Conservation (phyloP, 2,329 filamentous ascomycete genomes). For the Penicillium fuscoglaucum region DNA sequence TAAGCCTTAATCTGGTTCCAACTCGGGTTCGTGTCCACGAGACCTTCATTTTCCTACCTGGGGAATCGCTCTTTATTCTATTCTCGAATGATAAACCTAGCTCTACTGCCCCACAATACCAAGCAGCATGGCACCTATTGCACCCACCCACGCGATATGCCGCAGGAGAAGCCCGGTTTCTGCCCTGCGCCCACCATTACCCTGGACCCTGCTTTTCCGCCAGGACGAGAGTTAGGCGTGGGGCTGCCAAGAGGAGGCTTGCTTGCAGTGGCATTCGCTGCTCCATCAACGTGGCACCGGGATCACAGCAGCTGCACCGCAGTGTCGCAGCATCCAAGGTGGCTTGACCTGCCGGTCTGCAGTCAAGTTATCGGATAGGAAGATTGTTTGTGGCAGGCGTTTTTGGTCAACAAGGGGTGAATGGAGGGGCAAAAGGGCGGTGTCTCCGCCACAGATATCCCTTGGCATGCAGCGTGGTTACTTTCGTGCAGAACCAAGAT, state of each 20-base stretch:
- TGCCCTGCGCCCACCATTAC: constrained; percentile 7
- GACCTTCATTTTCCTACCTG: constrained; percentile 9
- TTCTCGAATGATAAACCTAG: constrained; percentile 17
- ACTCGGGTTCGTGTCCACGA: constrained; percentile 11
- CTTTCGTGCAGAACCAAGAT: constrained; percentile 21
- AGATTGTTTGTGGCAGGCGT: constrained; percentile 4
- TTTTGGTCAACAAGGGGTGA: constrained; percentile 1
- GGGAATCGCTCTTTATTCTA: neutral
- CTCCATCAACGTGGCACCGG: constrained; percentile 20
- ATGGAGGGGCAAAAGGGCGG: constrained; percentile 24
- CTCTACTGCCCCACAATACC: constrained; percentile 9
- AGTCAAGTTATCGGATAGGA: neutral
- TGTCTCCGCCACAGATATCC: constrained; percentile 21
- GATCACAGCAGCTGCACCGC: constrained; percentile 18
- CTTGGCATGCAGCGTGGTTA: constrained; percentile 21
- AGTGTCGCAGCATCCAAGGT: constrained; percentile 1
- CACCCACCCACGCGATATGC: neutral
- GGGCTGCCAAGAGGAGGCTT: constrained; percentile 16
- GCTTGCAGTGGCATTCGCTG: constrained; percentile 9
- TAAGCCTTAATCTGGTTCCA: constrained; percentile 45
- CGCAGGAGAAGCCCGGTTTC: constrained; percentile 1
- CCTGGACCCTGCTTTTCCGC: constrained; percentile 9
- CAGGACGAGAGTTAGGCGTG: constrained; percentile 9
- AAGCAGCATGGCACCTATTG: constrained; percentile 6
- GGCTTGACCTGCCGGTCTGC: constrained; percentile 14